Evolutionary conservation across 805 yeast genomes (phyloP).

Genomic region (Kurtzmaniella cleridarum): DNA sequence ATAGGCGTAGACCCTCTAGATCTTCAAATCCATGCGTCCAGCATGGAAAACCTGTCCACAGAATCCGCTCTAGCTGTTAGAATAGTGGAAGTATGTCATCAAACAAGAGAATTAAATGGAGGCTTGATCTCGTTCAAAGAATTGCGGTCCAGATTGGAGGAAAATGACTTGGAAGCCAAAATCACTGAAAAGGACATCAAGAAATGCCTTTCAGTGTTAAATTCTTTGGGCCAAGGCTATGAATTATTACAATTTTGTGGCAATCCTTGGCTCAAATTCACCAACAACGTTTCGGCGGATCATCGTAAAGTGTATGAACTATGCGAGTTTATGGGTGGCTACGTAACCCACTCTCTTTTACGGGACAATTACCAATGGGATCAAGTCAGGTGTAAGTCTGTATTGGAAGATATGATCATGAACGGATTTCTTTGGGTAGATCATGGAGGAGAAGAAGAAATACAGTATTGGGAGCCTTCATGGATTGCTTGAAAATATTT

Average conservation of each 20-base stretch:
- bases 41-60: slow-evolving; percentile 24
- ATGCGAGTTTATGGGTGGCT: slow-evolving; percentile 71
- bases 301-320: slow-evolving; percentile 68
- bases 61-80: slow-evolving; percentile 64
- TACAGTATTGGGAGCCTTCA: slow-evolving; percentile 67
- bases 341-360: slow-evolving; percentile 57
- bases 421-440: slow-evolving; percentile 88
- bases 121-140: slow-evolving; percentile 65
- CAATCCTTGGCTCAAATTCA: slow-evolving; percentile 44
- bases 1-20: slow-evolving; percentile 82
- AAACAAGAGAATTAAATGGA: slow-evolving; percentile 70
- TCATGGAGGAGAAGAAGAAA: slow-evolving; percentile 38
- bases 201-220: slow-evolving; percentile 48
- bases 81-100: slow-evolving; percentile 69
- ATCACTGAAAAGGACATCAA: slow-evolving; percentile 48
- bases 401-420: slow-evolving; percentile 73
- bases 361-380: slow-evolving; percentile 79
- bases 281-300: slow-evolving; percentile 42
- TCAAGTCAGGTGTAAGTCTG: slow-evolving; percentile 50
- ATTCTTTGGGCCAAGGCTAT: slow-evolving; percentile 65
- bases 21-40: slow-evolving; percentile 17
- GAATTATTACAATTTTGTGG: slow-evolving; percentile 55
- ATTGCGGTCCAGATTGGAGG: slow-evolving; percentile 22
- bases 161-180: slow-evolving; percentile 21
- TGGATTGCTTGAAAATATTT: slow-evolving; percentile 42